Evolutionary conservation across 129 eudicot genomes (phyloP), one percentile per base, ranked within the genome.

Genomic region (Helianthus annuus): DNA sequence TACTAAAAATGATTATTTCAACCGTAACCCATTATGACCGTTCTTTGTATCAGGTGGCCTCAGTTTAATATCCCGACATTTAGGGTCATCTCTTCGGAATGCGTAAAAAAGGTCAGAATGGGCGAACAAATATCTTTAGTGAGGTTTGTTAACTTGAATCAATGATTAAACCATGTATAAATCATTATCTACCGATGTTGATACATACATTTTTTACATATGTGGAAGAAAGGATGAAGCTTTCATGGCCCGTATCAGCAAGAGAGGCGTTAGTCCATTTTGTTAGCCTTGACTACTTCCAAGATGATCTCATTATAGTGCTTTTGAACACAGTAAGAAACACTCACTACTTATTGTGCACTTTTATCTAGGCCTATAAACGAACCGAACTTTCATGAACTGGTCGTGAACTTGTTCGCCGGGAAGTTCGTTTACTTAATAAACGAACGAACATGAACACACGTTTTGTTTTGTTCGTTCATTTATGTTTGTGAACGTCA

Each of bases 161-260:
- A 48, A 49, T n/a, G 34, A 69, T 46, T 6, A 46, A 64, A 56
- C 12, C 29, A 69, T 64, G 10, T 63, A 69, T 36, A 57, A 56
- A 8, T 17, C 0, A 58, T 79, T 36, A 11, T 48, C 72, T 19
- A 38, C 46, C 56, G 51, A 73, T 82, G 46, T 79, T 93, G 80
- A 93, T 73, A 64, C 44, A 3, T 75, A 10, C 64, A 63, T 76
- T 46, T 36, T 15, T 15, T 79, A 78, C 83, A 69, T 85, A 70
- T 79, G 83, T 84, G 99, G 91, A 94, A 94, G 97, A 86, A 88
- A 94, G 99, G 89, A 86, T 86, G 96, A 94, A 90, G 91, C 77
- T 90, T 83, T 85, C 99, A 49, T 90, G 99, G 99, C 99, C 99
- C 40, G 22, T 94, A 72, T 87, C 99, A 52, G 57, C 85, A 68